phyloP scores from a whole-genome alignment of 1,139 yeast species.

The Kluyveromyces marxianus region DNA sequence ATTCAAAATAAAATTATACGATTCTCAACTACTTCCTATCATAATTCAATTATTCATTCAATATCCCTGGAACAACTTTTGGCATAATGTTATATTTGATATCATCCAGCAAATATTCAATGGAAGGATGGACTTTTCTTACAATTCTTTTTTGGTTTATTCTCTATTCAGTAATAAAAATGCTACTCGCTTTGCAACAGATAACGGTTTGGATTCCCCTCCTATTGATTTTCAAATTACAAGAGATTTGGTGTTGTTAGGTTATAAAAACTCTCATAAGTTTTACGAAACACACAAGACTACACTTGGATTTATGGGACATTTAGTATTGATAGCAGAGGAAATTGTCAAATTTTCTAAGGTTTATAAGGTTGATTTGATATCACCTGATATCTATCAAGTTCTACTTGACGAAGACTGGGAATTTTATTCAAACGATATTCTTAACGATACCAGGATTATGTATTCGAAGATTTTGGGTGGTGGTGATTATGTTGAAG shows the following conservation, averaged over 20 bases:
- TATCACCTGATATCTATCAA: constrained; percentile 30
- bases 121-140: constrained; percentile 91
- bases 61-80: constrained; percentile 96
- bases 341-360: constrained; percentile 88
- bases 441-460: constrained; percentile 81
- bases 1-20: constrained; percentile 78
- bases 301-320: constrained; percentile 95
- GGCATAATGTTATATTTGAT: constrained; percentile 96
- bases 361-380: constrained; percentile 31
- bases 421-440: constrained; percentile 79
- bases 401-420: constrained; percentile 48
- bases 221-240: constrained; percentile 55
- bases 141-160: constrained; percentile 67
- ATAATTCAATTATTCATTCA: constrained; percentile 78
- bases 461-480: constrained; percentile 93
- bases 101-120: constrained; percentile 92
- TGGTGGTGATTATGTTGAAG: constrained; percentile 36
- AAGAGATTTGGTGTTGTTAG: constrained; percentile 71
- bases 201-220: constrained; percentile 1
- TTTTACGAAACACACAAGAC: constrained; percentile 60
- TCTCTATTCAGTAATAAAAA: constrained; percentile 25
- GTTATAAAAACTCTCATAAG: constrained; percentile 68
- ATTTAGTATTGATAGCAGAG: constrained; percentile 88
- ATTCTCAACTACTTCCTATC: constrained; percentile 69
- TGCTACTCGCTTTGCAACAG: constrained; percentile 20